Evolutionary conservation across 2,329 filamentous ascomycete species (phyloP).

Genomic region (Exophiala spinifera): DNA sequence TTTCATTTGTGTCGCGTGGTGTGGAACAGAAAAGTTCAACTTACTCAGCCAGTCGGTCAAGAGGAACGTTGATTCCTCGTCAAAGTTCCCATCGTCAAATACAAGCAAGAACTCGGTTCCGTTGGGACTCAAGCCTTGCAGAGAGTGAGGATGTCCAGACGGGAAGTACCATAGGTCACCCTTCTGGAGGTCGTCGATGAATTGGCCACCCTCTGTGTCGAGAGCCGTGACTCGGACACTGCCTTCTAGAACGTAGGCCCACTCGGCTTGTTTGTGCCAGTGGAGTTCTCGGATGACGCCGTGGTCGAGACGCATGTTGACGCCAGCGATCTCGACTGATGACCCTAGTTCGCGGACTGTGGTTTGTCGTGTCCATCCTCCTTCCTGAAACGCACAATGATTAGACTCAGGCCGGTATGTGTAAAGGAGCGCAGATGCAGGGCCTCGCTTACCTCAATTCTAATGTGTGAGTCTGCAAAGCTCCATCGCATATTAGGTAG

Average conservation of each 20-base stretch:
- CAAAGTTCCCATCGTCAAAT: constrained; percentile 59
- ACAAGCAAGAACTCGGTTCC: constrained; percentile 64
- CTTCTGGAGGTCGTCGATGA: constrained; percentile 71
- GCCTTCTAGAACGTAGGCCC: constrained; percentile 71
- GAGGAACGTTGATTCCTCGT: constrained; percentile 67
- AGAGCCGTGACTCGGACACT: constrained; percentile 69
- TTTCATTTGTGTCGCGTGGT: too few relatives aligned
- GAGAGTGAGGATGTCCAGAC: constrained; percentile 70
- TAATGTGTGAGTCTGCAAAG: constrained; percentile 62
- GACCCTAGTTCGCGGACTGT: constrained; percentile 37
- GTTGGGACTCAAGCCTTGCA: constrained; percentile 66
- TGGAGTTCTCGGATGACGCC: constrained; percentile 74
- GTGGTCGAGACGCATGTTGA: constrained; percentile 73
- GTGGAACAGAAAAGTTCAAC: too few relatives aligned
- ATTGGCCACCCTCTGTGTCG: constrained; percentile 71
- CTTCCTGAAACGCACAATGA: constrained; percentile 54
- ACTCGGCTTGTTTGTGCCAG: constrained; percentile 79
- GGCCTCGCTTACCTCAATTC: constrained; percentile 59
- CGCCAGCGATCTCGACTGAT: constrained; percentile 65
- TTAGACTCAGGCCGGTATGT: too few relatives aligned
- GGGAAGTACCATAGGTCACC: constrained; percentile 83
- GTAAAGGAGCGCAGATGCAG: too few relatives aligned
- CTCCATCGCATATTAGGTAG: constrained; percentile 72
- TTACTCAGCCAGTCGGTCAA: constrained; percentile 65
- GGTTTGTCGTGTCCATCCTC: constrained; percentile 73